Conservation (phyloP, 768 basidiomycete species). For the Trametes villosa region DNA sequence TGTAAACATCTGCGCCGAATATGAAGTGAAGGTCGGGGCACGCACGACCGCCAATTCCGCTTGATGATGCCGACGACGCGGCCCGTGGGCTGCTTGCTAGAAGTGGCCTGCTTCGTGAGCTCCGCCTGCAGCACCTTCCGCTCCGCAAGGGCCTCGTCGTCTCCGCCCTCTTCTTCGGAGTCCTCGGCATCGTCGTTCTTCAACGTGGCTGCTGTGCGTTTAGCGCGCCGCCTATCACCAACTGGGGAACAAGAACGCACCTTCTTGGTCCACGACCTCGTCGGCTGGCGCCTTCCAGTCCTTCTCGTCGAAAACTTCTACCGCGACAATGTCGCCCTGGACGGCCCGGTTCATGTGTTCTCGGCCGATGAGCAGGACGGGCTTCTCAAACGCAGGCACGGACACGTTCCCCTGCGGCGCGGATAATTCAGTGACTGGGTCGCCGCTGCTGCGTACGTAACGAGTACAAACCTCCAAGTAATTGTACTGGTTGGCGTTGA, state of each 20-base stretch:
- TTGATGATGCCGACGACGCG: slow-evolving; percentile 90
- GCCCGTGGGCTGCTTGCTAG: slow-evolving; percentile 89
- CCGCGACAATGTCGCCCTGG: slow-evolving; percentile 89
- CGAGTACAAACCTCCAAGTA: slow-evolving; percentile 77
- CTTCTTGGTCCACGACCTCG: slow-evolving; percentile 93
- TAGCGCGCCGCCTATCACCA: slow-evolving; percentile 7
- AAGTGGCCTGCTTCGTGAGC: slow-evolving; percentile 30
- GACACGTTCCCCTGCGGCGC: slow-evolving; percentile 72
- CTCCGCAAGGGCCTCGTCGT: slow-evolving; percentile 36
- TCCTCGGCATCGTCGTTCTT: slow-evolving; percentile 88
- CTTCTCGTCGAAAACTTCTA: slow-evolving; percentile 82
- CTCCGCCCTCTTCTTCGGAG: slow-evolving; percentile 60
- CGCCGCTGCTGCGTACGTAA: background rate
- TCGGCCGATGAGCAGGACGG: slow-evolving; percentile 83
- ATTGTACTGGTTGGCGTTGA: slow-evolving; percentile 94
- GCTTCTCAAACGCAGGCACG: slow-evolving; percentile 72
- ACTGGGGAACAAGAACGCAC: slow-evolving; percentile 44
- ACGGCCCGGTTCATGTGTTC: slow-evolving; percentile 97
- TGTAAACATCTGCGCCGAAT: background rate
- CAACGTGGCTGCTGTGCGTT: slow-evolving; percentile 60
- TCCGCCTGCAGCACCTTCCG: slow-evolving; percentile 34
- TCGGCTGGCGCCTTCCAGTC: slow-evolving; percentile 94
- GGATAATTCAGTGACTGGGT: background rate
- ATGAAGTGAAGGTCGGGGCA: slow-evolving; percentile 24
- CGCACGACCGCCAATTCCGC: slow-evolving; percentile 93